Conservation (phyloP, 495 filamentous ascomycete species). For the Cercophora sp. region DNA sequence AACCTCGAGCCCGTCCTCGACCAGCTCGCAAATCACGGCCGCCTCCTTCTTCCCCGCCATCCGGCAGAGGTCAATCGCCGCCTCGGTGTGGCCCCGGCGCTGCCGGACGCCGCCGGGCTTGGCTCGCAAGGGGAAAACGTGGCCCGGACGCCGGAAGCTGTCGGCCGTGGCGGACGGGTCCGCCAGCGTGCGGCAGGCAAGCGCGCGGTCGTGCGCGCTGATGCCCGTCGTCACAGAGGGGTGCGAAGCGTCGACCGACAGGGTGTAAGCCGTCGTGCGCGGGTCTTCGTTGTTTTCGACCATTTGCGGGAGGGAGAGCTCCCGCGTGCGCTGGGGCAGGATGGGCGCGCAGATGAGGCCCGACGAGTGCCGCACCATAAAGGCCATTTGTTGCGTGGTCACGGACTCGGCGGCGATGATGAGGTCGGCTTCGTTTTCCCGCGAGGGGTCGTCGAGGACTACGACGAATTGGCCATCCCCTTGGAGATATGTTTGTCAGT, state of each 20-base stretch:
- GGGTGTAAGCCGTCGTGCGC: constrained; percentile 86
- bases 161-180: constrained; percentile 52
- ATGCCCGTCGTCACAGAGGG: constrained; percentile 82
- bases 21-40: constrained; percentile 81
- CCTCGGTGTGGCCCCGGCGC: constrained; percentile 86
- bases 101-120: constrained; percentile 74
- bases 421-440: constrained; percentile 97
- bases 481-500: constrained; percentile 29
- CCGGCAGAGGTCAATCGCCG: constrained; percentile 80
- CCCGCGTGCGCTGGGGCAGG: constrained; percentile 56
- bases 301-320: constrained; percentile 84
- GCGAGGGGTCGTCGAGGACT: constrained; percentile 81
- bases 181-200: constrained; percentile 78
- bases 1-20: constrained; percentile 70
- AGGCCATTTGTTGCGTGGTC: constrained; percentile 88
- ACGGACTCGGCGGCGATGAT: constrained; percentile 88
- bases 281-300: constrained; percentile 76
- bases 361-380: constrained; percentile 85
- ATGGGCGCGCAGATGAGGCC: constrained; percentile 89
- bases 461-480: constrained; percentile 91
- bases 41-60: constrained; percentile 70
- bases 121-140: constrained; percentile 83
- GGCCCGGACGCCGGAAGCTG: constrained; percentile 78
- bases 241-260: constrained; percentile 74
- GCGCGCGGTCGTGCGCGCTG: constrained; percentile 77